phyloP scores from a whole-genome alignment of 78 protist genomes.

The Dictyostelium firmibasis region DNA sequence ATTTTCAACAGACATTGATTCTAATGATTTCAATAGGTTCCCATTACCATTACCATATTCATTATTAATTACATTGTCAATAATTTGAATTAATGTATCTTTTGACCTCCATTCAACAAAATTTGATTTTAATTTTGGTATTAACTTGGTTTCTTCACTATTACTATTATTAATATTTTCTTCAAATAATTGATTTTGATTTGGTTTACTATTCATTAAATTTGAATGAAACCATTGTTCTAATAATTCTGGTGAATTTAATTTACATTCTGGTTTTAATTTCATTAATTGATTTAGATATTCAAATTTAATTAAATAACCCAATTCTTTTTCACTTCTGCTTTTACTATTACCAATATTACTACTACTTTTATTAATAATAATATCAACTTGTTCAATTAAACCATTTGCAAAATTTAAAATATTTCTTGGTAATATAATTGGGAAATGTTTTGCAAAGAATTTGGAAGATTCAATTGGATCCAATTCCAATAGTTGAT shows the following conservation, averaged over 20 bases:
- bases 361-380: not conserved
- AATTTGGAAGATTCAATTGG: constrained; percentile 20
- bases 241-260: not conserved
- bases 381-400: not conserved
- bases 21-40: not conserved
- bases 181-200: constrained; percentile 5
- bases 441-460: constrained; percentile 41
- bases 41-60: not conserved
- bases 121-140: constrained; percentile 17
- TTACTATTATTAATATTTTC: not conserved
- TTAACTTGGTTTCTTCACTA: not conserved
- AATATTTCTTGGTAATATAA: constrained; percentile 47
- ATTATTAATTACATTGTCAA: not conserved
- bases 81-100: not conserved
- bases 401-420: not conserved
- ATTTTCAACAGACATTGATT: not conserved
- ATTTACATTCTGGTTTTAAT: not conserved
- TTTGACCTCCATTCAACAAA: constrained; percentile 34
- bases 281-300: constrained; percentile 39
- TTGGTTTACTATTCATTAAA: not conserved
- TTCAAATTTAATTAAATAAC: not conserved
- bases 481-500: not conserved
- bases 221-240: constrained; percentile 39
- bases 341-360: not conserved
- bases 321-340: not conserved